A percentile compares a stretch with the other conserved stretches of the same genome.
These are phyloP conservation scores for Jackrogersella multiformis DNA, from an alignment of 495 filamentous ascomycete genomes.

Conservation along the genomic window DNA sequence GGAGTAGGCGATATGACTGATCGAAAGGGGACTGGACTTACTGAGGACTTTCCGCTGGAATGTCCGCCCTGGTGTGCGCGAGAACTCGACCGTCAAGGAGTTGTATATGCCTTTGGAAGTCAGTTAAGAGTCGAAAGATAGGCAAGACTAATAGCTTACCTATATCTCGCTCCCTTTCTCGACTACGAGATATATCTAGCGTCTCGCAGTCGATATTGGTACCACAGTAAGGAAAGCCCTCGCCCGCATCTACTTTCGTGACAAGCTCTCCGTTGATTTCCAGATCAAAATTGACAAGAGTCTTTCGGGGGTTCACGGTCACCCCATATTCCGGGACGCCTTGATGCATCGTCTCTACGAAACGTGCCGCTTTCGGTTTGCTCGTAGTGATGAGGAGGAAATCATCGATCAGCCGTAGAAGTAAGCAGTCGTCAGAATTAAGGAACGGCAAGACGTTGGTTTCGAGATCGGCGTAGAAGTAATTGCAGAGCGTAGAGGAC, in stretches of 20 bases:
- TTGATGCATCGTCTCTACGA: constrained; percentile 79
- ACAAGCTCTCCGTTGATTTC: constrained; percentile 64
- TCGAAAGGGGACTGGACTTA: constrained; percentile 44
- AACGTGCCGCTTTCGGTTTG: constrained; percentile 67
- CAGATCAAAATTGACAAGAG: constrained; percentile 85
- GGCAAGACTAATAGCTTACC: constrained; percentile 27
- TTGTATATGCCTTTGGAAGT: constrained; percentile 58
- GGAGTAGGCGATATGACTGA: constrained; percentile 62
- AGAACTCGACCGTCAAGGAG: constrained; percentile 80
- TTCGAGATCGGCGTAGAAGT: constrained; percentile 92
- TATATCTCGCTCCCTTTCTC: constrained; percentile 38
- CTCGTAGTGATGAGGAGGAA: constrained; percentile 87
- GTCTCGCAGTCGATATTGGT: constrained; percentile 76
- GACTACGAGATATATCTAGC: constrained; percentile 67
- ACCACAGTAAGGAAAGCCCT: constrained; percentile 88
- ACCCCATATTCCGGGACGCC: constrained; percentile 85
- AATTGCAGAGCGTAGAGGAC: constrained; percentile 87
- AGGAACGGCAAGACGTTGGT: constrained; percentile 72
- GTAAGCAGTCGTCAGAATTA: constrained; percentile 63
- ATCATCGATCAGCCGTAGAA: constrained; percentile 89
- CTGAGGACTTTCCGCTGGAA: constrained; percentile 84
- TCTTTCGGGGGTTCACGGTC: constrained; percentile 77
- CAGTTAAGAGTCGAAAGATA: background rate
- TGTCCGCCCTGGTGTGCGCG: constrained; percentile 70
- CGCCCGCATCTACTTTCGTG: constrained; percentile 56